Base-by-base conservation (phyloP, 768 basidiomycete species). In the Russula abietina region DNA sequence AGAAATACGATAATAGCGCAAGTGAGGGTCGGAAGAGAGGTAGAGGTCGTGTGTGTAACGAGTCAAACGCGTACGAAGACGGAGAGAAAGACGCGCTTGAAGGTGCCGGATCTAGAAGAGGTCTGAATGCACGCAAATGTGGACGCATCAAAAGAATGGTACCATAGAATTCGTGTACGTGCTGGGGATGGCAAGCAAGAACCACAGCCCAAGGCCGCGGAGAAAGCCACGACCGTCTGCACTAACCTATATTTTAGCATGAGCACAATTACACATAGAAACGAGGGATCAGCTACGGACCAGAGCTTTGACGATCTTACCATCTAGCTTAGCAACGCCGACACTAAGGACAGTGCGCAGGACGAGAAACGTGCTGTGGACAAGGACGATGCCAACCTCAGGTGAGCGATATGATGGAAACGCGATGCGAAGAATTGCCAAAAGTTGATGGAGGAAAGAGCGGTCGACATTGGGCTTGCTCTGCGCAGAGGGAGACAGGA, bases 81-180 rank as follows among this genome's bases (percentile, higher is more conserved):
- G 81, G 3, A 96, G 80, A 0, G 93, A 85, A 2, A 98, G 81
- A 59, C 89, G 91, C 4, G 88, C 83, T 74, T 98, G 94, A 1
- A 98, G 79, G 71, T 93, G 89, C 6, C 89, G 87, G 63, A 97
- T 90, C 93, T 94, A 64, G 39, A 38, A 7, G 11, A 1, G 3
- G 33, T 59, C 2, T 41, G 16, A 33, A 6, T 0, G 55, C 43
- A 30, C 69, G 41, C 19, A 30, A 6, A 2, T 17, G 36, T n/a
- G 22, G 2, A 54, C 22, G 5, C 19, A 17, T 12, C 36, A 16
- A 14, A 19, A 10, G 12, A 11, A 33, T 4, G 22, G 52, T 36
- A 91, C 92, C 91, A 98, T 93, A 2, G 91, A 87, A 71, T 98
- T 98, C 0, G 96, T 98, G 71, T 93, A 94, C 24, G 93, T 93